Conservation (phyloP, 345 rosid genomes). For the Reutealis trisperma region DNA sequence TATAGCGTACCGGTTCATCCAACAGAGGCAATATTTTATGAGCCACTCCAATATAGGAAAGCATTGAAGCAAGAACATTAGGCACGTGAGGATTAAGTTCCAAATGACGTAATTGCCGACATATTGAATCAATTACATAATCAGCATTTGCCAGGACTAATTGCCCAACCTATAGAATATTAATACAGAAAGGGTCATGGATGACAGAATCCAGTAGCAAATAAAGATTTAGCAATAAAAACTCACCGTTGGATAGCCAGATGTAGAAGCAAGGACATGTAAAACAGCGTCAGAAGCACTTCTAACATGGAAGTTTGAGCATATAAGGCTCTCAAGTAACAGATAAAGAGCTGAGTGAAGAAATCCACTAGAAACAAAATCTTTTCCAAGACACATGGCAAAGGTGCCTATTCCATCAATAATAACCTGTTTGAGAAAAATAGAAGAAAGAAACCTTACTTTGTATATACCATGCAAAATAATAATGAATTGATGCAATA, state of each 20-base stretch:
- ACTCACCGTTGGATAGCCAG: slow-evolving; percentile 71
- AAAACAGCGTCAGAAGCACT: slow-evolving; percentile 77
- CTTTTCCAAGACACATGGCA: slow-evolving; percentile 69
- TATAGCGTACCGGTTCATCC: slow-evolving; percentile 79
- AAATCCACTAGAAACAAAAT: slow-evolving; percentile 80
- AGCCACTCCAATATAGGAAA: slow-evolving; percentile 89
- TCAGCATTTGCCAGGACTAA: slow-evolving; percentile 90
- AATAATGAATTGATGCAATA: background rate
- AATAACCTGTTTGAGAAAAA: slow-evolving; percentile 55
- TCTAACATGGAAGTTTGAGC: slow-evolving; percentile 70
- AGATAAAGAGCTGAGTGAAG: slow-evolving; percentile 87
- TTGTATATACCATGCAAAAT: background rate
- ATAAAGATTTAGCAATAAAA: slow-evolving; percentile 13
- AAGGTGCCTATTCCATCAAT: slow-evolving; percentile 84
- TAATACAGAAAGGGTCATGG: slow-evolving; percentile 13
- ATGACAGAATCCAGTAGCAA: slow-evolving; percentile 8
- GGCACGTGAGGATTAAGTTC: slow-evolving; percentile 92
- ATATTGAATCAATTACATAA: slow-evolving; percentile 82
- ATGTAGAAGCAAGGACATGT: slow-evolving; percentile 58
- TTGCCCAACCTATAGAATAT: slow-evolving; percentile 71
- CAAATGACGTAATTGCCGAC: slow-evolving; percentile 84
- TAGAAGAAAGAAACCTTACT: slow-evolving; percentile 9
- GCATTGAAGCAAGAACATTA: slow-evolving; percentile 92
- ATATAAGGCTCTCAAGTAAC: slow-evolving; percentile 78
- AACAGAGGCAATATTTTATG: slow-evolving; percentile 71